A percentile compares a stretch with the other conserved stretches of the same genome.
These are phyloP conservation scores for Papiliotrema flavescens DNA, from an alignment of 1,284 basidiomycete genomes.

Conservation along the genomic window DNA sequence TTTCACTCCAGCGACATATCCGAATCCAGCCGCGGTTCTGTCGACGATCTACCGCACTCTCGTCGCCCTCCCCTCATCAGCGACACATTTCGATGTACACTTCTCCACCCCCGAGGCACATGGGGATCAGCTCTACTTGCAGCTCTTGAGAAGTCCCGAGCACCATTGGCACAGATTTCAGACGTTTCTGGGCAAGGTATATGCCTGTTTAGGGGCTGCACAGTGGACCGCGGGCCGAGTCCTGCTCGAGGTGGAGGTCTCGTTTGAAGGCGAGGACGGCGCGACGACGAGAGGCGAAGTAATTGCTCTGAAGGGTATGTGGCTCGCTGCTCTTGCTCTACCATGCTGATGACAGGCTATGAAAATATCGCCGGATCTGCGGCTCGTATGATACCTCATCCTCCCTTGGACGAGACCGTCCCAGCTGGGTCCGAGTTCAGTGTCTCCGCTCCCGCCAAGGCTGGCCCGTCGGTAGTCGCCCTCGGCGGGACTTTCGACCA, in stretches of 20 bases:
- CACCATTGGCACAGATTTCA: constrained; percentile 35
- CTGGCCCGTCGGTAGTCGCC: constrained; percentile 43
- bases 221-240: constrained; percentile 37
- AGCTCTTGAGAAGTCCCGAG: constrained; percentile 15
- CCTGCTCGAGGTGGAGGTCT: constrained; percentile 43
- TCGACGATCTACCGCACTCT: constrained; percentile 21
- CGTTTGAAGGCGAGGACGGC: constrained; percentile 35
- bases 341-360: not conserved
- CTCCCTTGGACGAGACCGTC: not conserved
- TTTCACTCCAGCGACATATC: constrained; percentile 26
- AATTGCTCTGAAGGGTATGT: constrained; percentile 18
- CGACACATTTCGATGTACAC: constrained; percentile 23
- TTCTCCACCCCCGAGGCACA: constrained; percentile 20
- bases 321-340: not conserved
- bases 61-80: constrained; percentile 8
- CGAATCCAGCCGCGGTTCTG: constrained; percentile 22
- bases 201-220: constrained; percentile 38
- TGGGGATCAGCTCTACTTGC: constrained; percentile 19
- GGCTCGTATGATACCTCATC: not conserved
- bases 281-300: constrained; percentile 6
- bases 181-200: constrained; percentile 42
- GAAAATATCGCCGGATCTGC: not conserved
- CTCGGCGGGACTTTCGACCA: constrained; percentile 91
- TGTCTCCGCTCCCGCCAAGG: not conserved
- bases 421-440: not conserved